Evolutionary conservation across 176 grass and related monocot genomes (phyloP).

Genomic region (Neostapfia colusana): DNA sequence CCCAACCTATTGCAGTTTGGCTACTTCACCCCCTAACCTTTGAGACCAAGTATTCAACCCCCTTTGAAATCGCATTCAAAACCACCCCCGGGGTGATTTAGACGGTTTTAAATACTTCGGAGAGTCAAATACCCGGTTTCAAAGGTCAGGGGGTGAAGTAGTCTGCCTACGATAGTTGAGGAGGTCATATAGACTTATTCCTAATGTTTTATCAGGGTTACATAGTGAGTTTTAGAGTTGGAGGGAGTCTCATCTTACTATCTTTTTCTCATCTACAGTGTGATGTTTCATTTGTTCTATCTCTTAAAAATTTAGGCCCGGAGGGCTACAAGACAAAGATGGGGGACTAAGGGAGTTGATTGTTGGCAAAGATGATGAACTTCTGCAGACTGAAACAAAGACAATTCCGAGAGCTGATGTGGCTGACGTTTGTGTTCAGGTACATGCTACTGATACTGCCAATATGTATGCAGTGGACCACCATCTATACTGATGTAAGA

Average conservation of each 20-base stretch:
- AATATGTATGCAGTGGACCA: not conserved
- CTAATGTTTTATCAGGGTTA: too few species aligned
- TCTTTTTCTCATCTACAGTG: not conserved
- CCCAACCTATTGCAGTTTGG: too few species aligned
- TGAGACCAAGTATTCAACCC: too few species aligned
- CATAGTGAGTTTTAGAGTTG: not conserved
- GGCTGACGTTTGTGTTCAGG: constrained; percentile 89
- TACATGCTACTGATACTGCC: constrained; percentile 15
- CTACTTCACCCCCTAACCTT: too few species aligned
- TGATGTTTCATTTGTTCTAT: not conserved
- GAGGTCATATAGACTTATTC: too few species aligned
- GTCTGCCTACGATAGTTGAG: too few species aligned
- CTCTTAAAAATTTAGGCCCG: constrained; percentile 50
- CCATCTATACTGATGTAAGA: not conserved
- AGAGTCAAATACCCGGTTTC: too few species aligned
- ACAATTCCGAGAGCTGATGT: constrained; percentile 84
- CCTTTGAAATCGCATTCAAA: too few species aligned
- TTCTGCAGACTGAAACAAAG: constrained; percentile 83
- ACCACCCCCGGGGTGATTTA: too few species aligned
- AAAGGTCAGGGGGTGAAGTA: too few species aligned
- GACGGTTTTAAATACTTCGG: too few species aligned
- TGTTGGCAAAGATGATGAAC: constrained; percentile 81
- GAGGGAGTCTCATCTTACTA: not conserved
- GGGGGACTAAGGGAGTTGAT: constrained; percentile 66
- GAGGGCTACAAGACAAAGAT: constrained; percentile 83